Conservation (phyloP, 176 grass and related monocot species). For the Lolium perenne region DNA sequence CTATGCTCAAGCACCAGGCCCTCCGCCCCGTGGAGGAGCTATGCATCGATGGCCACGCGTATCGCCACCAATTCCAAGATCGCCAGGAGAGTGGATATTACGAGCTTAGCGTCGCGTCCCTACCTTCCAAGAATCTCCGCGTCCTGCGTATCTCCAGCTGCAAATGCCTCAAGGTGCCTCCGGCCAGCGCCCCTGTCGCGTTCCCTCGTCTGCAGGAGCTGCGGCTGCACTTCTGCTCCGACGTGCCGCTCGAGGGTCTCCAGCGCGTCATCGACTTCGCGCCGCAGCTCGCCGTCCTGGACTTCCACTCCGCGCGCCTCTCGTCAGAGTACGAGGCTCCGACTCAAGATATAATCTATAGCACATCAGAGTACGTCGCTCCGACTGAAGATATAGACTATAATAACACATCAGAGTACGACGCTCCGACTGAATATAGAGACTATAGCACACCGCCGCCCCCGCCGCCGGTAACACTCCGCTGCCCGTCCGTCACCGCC, state of each 20-base stretch:
- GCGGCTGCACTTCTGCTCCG: neutral
- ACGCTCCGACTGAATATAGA: neutral
- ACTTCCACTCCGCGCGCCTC: neutral
- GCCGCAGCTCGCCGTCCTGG: conserved; percentile 7
- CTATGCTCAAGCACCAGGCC: neutral
- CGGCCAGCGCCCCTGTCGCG: neutral
- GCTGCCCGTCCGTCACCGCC: neutral
- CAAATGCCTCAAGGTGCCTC: neutral
- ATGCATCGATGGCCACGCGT: neutral
- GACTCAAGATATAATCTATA: no score
- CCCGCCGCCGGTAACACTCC: neutral
- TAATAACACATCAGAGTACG: no score
- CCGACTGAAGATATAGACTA: neutral
- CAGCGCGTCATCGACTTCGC: neutral
- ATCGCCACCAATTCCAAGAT: neutral
- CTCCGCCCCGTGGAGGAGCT: conserved; percentile 4
- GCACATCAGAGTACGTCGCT: no score
- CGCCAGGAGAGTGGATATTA: neutral
- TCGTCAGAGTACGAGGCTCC: neutral
- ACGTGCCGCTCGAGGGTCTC: neutral
- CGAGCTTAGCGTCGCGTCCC: neutral
- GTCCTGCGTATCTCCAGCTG: neutral
- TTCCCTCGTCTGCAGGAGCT: neutral
- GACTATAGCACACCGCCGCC: no score
- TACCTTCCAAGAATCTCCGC: neutral